Conservation (phyloP, 1,284 basidiomycete genomes). For the Farysia itapuensis region DNA sequence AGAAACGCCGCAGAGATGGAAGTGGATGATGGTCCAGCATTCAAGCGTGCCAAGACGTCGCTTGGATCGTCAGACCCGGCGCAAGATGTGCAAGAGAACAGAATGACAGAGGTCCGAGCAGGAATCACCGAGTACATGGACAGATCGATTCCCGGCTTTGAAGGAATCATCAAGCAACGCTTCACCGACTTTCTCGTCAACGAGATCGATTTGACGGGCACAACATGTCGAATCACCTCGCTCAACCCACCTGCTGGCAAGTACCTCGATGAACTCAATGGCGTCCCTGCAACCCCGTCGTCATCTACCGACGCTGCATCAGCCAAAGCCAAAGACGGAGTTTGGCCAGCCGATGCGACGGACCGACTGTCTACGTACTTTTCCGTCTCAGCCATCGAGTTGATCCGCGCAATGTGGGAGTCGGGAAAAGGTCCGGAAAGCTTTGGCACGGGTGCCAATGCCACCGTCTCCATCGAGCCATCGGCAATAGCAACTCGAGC, state of each 20-base stretch:
- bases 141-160: slow-evolving; percentile 33
- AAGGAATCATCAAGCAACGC: slow-evolving; percentile 56
- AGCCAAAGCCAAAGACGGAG: slow-evolving; percentile 1
- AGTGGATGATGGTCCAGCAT: no score
- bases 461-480: slow-evolving; percentile 15
- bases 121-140: slow-evolving; percentile 47
- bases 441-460: slow-evolving; percentile 23
- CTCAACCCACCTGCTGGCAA: slow-evolving; percentile 36
- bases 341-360: slow-evolving; percentile 22
- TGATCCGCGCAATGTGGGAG: slow-evolving; percentile 17
- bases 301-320: not conserved
- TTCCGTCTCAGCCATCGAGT: slow-evolving; percentile 4
- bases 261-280: slow-evolving; percentile 3
- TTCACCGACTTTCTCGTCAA: slow-evolving; percentile 55
- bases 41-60: no score
- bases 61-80: no score
- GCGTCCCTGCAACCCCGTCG: slow-evolving; percentile 6
- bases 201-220: slow-evolving; percentile 30
- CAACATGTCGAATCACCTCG: slow-evolving; percentile 35
- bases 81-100: no score
- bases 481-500: slow-evolving; percentile 66
- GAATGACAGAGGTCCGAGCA: slow-evolving; percentile 32
- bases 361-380: slow-evolving; percentile 22
- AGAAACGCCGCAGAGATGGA: no score
- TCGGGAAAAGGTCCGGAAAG: slow-evolving; percentile 4